Conservation (phyloP, 768 basidiomycete genomes). For the Pleurotus salmoneostramineus region DNA sequence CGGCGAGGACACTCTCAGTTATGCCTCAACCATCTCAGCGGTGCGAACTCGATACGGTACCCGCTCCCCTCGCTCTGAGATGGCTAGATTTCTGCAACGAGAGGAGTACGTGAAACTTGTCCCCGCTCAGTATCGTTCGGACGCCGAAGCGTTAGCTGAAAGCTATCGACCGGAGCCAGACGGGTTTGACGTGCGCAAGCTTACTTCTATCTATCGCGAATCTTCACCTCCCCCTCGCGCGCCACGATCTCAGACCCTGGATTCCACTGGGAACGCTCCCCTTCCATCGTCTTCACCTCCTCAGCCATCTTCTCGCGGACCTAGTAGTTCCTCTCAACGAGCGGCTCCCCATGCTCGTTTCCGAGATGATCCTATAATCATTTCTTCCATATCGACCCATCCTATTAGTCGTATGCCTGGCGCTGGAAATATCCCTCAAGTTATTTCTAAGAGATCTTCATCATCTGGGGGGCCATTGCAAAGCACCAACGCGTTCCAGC, state of each 20-base stretch:
- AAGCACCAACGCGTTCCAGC: not conserved
- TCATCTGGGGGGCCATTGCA: constrained; percentile 4
- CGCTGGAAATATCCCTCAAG: not conserved
- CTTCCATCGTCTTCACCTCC: too few relatives aligned
- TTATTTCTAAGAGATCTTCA: not conserved
- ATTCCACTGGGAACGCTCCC: not conserved
- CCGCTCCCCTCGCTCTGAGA: not conserved
- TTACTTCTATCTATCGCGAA: too few relatives aligned
- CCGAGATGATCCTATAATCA: not conserved
- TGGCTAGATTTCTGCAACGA: not conserved
- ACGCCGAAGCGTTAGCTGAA: not conserved
- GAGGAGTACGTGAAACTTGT: not conserved
- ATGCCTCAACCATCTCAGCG: not conserved
- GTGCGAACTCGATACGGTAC: not conserved
- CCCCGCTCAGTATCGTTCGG: not conserved
- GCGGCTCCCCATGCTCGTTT: not conserved
- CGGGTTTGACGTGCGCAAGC: too few relatives aligned
- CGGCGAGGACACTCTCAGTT: not conserved
- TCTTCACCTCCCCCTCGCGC: not conserved
- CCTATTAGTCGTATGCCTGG: not conserved
- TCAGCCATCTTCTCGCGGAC: too few relatives aligned
- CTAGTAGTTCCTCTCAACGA: not conserved
- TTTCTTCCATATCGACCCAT: not conserved
- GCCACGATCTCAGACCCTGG: not conserved
- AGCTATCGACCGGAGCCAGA: too few relatives aligned